These are phyloP conservation scores for Piromyces finnis DNA, from an alignment of 192 early-diverging fungal species.

Conservation along the genomic window DNA sequence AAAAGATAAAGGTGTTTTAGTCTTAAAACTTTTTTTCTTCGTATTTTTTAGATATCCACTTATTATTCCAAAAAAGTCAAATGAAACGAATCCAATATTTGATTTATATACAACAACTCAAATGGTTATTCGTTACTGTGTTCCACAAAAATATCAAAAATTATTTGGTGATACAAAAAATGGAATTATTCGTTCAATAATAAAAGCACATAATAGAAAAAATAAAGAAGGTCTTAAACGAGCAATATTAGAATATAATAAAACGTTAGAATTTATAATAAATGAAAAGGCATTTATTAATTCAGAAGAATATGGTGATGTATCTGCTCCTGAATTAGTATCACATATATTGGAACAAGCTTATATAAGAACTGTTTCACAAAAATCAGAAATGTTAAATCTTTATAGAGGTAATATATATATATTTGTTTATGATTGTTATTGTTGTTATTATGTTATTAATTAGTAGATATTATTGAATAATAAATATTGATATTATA, in stretches of 20 bases:
- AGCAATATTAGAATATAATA: constrained; percentile 57
- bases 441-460: too few relatives aligned
- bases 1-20: too few relatives aligned
- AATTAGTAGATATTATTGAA: too few relatives aligned
- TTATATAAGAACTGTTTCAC: constrained; percentile 73
- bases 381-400: constrained; percentile 48
- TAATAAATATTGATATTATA: too few relatives aligned
- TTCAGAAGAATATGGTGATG: constrained; percentile 8
- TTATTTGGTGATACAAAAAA: constrained; percentile 38
- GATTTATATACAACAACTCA: constrained; percentile 56
- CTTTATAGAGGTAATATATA: constrained; percentile 40
- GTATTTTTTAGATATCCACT: constrained; percentile 7
- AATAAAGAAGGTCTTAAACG: constrained; percentile 42
- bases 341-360: constrained; percentile 72
- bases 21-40: too few relatives aligned
- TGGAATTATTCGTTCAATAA: constrained; percentile 57
- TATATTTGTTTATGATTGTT: background rate
- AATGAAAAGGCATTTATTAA: constrained; percentile 8
- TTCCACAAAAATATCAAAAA: constrained; percentile 15
- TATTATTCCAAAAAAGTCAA: constrained; percentile 4
- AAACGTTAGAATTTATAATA: constrained; percentile 23
- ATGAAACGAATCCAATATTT: constrained; percentile 70
- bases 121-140: constrained; percentile 45
- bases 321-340: constrained; percentile 42
- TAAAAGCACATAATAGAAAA: constrained; percentile 56